phyloP scores from a whole-genome alignment of 331 rosid species.

The Pyracantha coccinea region DNA sequence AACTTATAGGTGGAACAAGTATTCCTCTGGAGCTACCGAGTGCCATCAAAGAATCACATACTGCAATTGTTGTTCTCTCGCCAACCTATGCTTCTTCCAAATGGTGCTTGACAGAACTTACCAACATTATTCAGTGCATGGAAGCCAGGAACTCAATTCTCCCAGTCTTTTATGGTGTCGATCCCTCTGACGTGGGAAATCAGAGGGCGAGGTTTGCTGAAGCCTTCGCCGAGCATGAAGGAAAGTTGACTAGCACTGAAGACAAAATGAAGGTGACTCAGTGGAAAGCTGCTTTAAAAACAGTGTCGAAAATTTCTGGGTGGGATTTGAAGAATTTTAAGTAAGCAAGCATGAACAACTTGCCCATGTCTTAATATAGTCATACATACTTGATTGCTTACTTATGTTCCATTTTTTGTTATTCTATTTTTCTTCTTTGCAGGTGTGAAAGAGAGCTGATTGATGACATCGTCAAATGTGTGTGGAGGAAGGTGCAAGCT shows the following conservation, averaged over 20 bases:
- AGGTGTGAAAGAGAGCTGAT: constrained; percentile 1
- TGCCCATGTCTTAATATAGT: background rate
- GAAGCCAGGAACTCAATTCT: background rate
- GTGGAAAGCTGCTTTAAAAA: constrained; percentile 8
- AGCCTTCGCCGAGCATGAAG: background rate
- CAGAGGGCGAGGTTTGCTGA: background rate
- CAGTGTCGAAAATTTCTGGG: background rate
- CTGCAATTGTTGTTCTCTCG: constrained; percentile 9
- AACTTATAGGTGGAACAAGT: too few relatives aligned
- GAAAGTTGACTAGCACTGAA: background rate
- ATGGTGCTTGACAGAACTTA: constrained; percentile 16
- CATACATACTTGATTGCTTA: background rate
- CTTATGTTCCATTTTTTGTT: background rate
- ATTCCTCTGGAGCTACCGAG: too few relatives aligned
- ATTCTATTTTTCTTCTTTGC: background rate
- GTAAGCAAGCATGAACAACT: background rate
- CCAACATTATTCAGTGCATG: background rate
- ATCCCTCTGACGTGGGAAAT: background rate
- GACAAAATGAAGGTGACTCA: background rate
- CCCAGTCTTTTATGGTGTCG: background rate
- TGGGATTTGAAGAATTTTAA: background rate
- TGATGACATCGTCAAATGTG: background rate
- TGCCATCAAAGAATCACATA: background rate
- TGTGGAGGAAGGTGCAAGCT: background rate
- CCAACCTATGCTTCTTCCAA: constrained; percentile 4